Conservation (phyloP, 1,139 yeast species). For the Saccharomyces pastorianus region DNA sequence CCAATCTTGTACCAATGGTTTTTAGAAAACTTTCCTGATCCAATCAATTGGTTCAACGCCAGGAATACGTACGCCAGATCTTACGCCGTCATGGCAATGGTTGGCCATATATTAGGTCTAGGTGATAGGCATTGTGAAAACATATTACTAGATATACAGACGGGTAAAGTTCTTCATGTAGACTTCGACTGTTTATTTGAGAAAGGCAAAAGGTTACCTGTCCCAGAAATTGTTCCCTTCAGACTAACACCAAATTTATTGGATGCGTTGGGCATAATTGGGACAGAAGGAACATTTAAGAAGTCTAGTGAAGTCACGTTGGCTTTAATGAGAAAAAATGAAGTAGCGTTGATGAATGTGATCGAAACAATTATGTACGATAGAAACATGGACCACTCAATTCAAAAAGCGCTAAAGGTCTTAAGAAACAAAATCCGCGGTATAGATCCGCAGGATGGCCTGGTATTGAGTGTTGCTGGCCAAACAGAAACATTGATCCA, state of each 20-base stretch:
- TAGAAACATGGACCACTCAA: slow-evolving; percentile 27
- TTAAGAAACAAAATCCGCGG: slow-evolving; percentile 82
- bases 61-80: slow-evolving; percentile 70
- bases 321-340: slow-evolving; percentile 63
- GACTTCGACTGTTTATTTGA: slow-evolving; percentile 93
- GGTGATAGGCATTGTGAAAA: slow-evolving; percentile 98
- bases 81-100: slow-evolving; percentile 94
- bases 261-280: slow-evolving; percentile 86
- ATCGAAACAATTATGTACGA: slow-evolving; percentile 90
- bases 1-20: slow-evolving; percentile 87
- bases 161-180: slow-evolving; percentile 82
- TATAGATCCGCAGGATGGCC: slow-evolving; percentile 68
- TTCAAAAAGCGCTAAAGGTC: slow-evolving; percentile 52
- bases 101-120: slow-evolving; percentile 80
- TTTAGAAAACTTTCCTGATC: slow-evolving; percentile 81
- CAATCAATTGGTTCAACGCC: slow-evolving; percentile 77
- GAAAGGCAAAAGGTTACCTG: slow-evolving; percentile 44
- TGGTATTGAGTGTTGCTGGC: slow-evolving; percentile 84
- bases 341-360: slow-evolving; percentile 83
- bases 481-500: slow-evolving; percentile 87
- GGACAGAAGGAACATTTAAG: slow-evolving; percentile 86
- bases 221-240: slow-evolving; percentile 92
- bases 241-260: slow-evolving; percentile 80
- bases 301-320: slow-evolving; percentile 81
- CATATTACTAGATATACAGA: slow-evolving; percentile 60